Evolutionary conservation across 2,329 filamentous ascomycete genomes (phyloP), one percentile per base, ranked within the genome.

Genomic region (Sordariomycetes sp.): DNA sequence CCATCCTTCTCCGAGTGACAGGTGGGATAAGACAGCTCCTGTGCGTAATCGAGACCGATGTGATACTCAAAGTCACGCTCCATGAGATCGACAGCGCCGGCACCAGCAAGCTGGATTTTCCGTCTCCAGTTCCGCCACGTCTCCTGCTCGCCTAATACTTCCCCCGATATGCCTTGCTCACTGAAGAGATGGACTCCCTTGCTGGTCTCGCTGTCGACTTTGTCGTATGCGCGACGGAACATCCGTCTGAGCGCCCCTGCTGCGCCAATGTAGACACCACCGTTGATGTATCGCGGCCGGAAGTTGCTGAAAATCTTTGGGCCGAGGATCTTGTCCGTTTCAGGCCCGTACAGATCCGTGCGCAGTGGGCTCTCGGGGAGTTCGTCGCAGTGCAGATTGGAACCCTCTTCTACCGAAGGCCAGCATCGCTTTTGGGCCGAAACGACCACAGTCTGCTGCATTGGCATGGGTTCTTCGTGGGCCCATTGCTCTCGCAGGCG

Each of bases 101-200:
- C 10, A 9, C 12, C 7, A 10, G 21, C 14, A 19, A 26, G 16
- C 19, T 23, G 17, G 7, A 14, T 16, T 7, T 32, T 28, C 2
- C 30, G 21, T 4, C 40, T 34, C 38, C 32, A 36, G 62, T 59
- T 50, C 69, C 46, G 50, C 35, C 37, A 47, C 11, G 43, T 36
- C 33, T 46, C 44, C 33, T 48, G 46, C 28, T 53, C 50, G 3
- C 49, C 50, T 30, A 53, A 51, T 0, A 56, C 41, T 30, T 54
- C 46, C n/a, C 45, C 50, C 16, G 54, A 48, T 11, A 56, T 40
- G 9, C 50, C 51, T 32, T 56, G 53, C 21, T 56, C 53, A 14
- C 51, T 49, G 9, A 40, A 43, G 2, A 55, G 39, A 6, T 43
- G 32, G 5, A 36, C 30, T 8, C 25, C 25, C 3, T 33, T 35